Base-by-base conservation (phyloP, 1,284 basidiomycete species). In the Austroboletus olivaceoglutinosus region DNA sequence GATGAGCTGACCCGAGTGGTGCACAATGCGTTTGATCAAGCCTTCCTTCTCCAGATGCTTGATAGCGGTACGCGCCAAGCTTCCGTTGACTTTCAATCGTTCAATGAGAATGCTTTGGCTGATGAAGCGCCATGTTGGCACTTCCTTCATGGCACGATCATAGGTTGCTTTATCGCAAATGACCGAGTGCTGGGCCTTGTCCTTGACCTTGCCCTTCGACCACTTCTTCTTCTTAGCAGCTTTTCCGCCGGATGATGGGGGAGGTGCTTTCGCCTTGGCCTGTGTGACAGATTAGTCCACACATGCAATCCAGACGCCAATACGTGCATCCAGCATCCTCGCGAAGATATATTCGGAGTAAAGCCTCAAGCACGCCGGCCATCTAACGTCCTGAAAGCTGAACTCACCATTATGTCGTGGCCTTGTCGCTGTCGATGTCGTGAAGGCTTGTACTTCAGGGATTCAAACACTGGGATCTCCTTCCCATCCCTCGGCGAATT, bases 191-290 rank as follows among this genome's bases (percentile, higher is more conserved):
- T 89, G 86, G 68, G 91, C 93, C 87, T 98, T 98, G 80, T 98
- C 94, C 88, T 98, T 98, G 73, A 98, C 94, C 79, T 97, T 97
- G 74, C 95, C 95, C 85, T 98, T 98, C 63, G 94, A 98, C 95
- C 95, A 98, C 85, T 98, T 98, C 89, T 98, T 98, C 85, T 98
- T 98, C 85, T 98, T 98, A 59, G 88, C 86, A 66, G 86, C 74
- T 73, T 91, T 91, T 65, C 89, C 86, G 59, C 86, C 85, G 54
- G 82, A 76, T 46, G 84, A 82, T 51, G 83, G 74, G 57, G 85
- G 66, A 60, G 87, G 74, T 64, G 82, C 72, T 68, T 73, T 72
- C 68, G 85, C 83, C 81, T 89, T 89, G 70, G 88, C 85, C 81
- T 91, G 57, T 43, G 29, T 31, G 43, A 54, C 6, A 21, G 25